Base-by-base conservation (phyloP, 768 basidiomycete species). In the Lactarius hatsudake region DNA sequence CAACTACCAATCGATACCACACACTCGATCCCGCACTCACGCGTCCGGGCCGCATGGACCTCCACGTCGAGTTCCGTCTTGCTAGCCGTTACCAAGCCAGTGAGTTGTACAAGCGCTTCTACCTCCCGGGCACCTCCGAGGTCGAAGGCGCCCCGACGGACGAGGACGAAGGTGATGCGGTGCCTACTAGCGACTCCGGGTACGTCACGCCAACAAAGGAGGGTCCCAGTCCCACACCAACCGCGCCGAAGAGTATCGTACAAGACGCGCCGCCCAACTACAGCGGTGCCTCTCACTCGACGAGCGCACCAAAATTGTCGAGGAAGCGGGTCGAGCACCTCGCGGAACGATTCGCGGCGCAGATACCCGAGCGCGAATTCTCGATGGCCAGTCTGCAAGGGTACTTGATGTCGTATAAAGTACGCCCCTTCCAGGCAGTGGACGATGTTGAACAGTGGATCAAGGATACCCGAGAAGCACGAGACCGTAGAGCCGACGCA, bases 11-110 rank as follows among this genome's bases (percentile, higher is more conserved):
- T 78, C 85, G 87, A 70, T 90, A 88, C 75, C 73, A 76, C 9
- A 78, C 84, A 1, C 84, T 94, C 32, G 91, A 93, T 71, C 81
- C 88, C 2, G 92, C 91, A 1, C 81, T 93, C 30, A 84, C 83
- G 71, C 86, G 91, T 53, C 88, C 91, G 1, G 91, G 92, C 30
- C 86, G 91, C 15, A 87, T 93, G 86, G 91, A 93, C 73, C 73
- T 92, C 23, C 88, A 91, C 70, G 78, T 93, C 65, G 87, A 91
- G 73, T 93, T 92, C 77, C 84, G 84, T 72, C 80, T 86, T n/a
- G 88, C 91, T 17, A 90, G 87, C 73, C 81, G 78, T 65, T 85
- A 82, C 76, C 91, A 93, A 70, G 87, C 86, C 3, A 76, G 76
- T 42, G 85, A 87, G 72, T 78, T 93, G 8, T 93, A 86, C 75